phyloP scores from a whole-genome alignment of 768 basidiomycete species.

The Mycena indigotica region DNA sequence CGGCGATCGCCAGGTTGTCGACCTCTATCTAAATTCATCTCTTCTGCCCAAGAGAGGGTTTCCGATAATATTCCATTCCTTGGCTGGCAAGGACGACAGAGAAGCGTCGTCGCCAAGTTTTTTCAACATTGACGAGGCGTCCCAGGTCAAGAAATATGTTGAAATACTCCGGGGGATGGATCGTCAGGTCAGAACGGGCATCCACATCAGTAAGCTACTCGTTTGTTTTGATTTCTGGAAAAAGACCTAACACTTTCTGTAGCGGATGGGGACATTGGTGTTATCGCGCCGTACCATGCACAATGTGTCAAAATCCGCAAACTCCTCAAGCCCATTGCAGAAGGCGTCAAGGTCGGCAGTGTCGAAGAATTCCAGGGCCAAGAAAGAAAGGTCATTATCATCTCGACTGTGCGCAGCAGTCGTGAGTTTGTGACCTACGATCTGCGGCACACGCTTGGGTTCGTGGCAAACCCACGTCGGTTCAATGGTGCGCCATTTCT shows the following conservation, averaged over 20 bases:
- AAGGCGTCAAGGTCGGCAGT: conserved; percentile 59
- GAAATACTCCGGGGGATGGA: conserved; percentile 37
- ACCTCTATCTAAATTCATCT: conserved; percentile 40
- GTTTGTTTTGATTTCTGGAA: not conserved
- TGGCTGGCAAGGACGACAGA: conserved; percentile 63
- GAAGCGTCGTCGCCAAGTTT: conserved; percentile 71
- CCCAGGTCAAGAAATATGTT: conserved; percentile 55
- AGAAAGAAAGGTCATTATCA: conserved; percentile 60
- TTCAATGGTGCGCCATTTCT: conserved; percentile 52
- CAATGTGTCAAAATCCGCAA: conserved; percentile 54
- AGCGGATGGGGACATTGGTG: conserved; percentile 59
- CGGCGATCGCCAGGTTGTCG: conserved; percentile 44
- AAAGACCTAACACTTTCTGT: too few species aligned
- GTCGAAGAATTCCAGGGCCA: conserved; percentile 72
- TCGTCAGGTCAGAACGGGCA: conserved; percentile 10
- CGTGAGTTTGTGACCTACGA: conserved; percentile 54
- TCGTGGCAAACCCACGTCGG: conserved; percentile 56
- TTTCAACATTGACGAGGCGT: conserved; percentile 65
- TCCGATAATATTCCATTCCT: conserved; percentile 64
- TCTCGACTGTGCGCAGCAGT: conserved; percentile 62
- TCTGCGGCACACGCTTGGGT: conserved; percentile 56
- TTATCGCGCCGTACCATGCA: conserved; percentile 66
- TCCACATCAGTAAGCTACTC: conserved; percentile 45
- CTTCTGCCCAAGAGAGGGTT: conserved; percentile 50
- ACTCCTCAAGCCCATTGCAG: conserved; percentile 35